Conservation (phyloP, 177 flowering plant species). For the Vitis hybrid region DNA sequence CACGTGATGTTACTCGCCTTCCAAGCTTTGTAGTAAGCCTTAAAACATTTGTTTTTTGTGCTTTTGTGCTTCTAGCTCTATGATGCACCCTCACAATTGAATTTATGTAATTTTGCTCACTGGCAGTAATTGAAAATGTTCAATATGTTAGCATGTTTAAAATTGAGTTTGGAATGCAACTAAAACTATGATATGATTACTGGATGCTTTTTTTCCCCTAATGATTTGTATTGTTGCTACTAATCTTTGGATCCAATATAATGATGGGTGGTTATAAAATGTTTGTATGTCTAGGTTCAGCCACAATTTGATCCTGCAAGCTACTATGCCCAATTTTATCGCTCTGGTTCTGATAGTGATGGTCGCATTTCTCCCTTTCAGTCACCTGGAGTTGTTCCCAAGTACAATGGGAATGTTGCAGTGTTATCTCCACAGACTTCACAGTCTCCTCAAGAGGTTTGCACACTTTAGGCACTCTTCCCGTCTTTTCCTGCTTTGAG, state of each 20-base stretch:
- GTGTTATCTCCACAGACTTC: conserved; percentile 60
- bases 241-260: background rate
- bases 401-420: conserved; percentile 71
- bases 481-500: background rate
- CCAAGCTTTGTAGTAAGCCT: conserved; percentile 71
- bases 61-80: background rate
- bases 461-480: conserved; percentile 2
- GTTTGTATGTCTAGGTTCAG: conserved; percentile 47
- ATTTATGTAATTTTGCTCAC: too few species aligned
- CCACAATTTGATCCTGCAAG: conserved; percentile 71
- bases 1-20: conserved; percentile 63
- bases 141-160: background rate
- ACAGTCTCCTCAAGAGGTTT: conserved; percentile 76
- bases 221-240: background rate
- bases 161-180: background rate
- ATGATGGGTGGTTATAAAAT: conserved; percentile 5
- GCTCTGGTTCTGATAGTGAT: conserved; percentile 68
- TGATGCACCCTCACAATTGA: background rate
- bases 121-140: too few species aligned
- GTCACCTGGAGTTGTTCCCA: conserved; percentile 57
- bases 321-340: conserved; percentile 74
- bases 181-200: too few species aligned
- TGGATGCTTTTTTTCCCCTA: too few species aligned
- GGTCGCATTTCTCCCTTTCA: conserved; percentile 79
- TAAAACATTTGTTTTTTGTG: background rate